phyloP scores from a whole-genome alignment of 768 basidiomycete genomes.

The Leccinum rimulosum region DNA sequence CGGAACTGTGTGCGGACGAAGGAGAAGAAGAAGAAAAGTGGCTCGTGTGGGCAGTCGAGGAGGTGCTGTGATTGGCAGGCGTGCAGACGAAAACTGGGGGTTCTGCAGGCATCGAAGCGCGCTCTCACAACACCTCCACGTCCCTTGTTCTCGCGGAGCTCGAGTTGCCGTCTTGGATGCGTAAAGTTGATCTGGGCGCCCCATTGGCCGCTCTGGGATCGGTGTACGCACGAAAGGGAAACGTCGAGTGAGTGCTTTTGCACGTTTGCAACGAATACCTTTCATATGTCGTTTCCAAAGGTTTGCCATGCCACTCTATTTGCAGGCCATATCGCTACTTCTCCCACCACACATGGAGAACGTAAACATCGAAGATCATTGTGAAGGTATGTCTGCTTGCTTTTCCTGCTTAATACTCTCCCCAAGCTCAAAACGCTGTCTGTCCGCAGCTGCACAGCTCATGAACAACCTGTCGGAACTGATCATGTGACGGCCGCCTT shows the following conservation, averaged over 20 bases:
- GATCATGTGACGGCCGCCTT: conserved; percentile 37
- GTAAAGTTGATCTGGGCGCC: conserved; percentile 58
- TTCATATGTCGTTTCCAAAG: conserved; percentile 31
- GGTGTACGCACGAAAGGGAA: conserved; percentile 56
- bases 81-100: conserved; percentile 1
- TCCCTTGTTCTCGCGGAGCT: conserved; percentile 47
- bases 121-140: background rate
- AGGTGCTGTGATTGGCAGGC: conserved; percentile 34
- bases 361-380: conserved; percentile 46
- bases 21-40: conserved; percentile 46
- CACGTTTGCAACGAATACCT: background rate
- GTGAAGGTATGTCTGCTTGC: conserved; percentile 46
- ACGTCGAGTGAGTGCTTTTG: conserved; percentile 36
- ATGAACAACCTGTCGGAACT: conserved; percentile 49
- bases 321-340: conserved; percentile 62
- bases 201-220: conserved; percentile 66
- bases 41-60: conserved; percentile 44
- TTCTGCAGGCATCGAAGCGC: background rate
- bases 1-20: conserved; percentile 35
- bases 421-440: background rate
- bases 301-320: conserved; percentile 62
- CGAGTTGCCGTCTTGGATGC: conserved; percentile 58
- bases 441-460: conserved; percentile 40
- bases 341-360: conserved; percentile 40
- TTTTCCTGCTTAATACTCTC: background rate